Base-by-base conservation (phyloP, 1,284 basidiomycete species). In the Cutaneotrichosporon cutaneum region DNA sequence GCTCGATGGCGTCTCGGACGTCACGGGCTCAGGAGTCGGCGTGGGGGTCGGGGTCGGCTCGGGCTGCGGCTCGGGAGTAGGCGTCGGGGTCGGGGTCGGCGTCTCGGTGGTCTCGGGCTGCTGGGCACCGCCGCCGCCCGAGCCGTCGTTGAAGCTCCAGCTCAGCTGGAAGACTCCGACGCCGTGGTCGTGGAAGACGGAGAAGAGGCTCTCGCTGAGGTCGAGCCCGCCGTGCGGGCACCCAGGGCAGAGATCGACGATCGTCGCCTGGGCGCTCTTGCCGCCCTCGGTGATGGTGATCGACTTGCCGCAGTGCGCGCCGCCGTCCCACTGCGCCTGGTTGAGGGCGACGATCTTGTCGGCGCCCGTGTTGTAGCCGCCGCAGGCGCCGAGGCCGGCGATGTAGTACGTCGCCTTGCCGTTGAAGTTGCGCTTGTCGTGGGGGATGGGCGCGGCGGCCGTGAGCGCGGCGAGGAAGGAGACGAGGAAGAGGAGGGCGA, bases 131-230 rank as follows among this genome's bases (percentile, higher is more conserved):
- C 56, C 59, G 26, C 57, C 60, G 42, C 62, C 56, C n/a, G 26
- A 10, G n/a, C 75, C 82, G 59, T 75, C 80, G 56, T 78, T 77
- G 76, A 80, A 85, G 66, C 66, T 77, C 88, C 88, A 90, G n/a
- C 72, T 68, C 59, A 86, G 86, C 57, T 79, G 80, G 55, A 91
- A 66, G 22, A 86, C 81, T 61, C 89, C 90, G 0, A 63, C 60
- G 54, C 71, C 69, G 13, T 21, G 47, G 68, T 65, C 66, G 10
- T 75, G 74, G 64, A 81, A 80, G 61, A 71, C 60, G n/a, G 62
- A 55, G 82, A 96, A 96, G 48, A 96, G 85, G 56, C 86, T 83
- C 13, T 77, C 74, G 26, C 89, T 89, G 64, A 94, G 82, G 81
- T 96, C 93, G 60, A 96, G 85, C 47, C 85, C 90, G 39, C 85